Conservation (phyloP, 108 stramenopile genomes). For the Mayamaea pseudoterrestris region DNA sequence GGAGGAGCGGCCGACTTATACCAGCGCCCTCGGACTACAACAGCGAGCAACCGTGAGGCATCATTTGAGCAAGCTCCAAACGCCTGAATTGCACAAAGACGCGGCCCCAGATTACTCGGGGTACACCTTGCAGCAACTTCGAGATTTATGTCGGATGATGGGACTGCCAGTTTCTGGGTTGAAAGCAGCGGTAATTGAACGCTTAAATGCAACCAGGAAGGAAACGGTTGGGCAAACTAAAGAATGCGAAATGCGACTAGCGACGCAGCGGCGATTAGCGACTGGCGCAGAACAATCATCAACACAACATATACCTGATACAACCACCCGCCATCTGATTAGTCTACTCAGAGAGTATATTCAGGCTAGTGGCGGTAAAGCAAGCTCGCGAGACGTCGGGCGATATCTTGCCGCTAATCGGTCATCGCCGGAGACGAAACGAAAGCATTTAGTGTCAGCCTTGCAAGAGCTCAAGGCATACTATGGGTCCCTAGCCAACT, state of each 20-base stretch:
- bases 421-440: background rate
- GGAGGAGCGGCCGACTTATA: no score
- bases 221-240: no score
- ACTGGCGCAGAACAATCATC: background rate
- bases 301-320: constrained; percentile 1
- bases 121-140: constrained; percentile 44
- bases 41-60: constrained; percentile 6
- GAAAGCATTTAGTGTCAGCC: constrained; percentile 5
- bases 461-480: constrained; percentile 22
- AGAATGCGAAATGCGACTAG: constrained; percentile 4
- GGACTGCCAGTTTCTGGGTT: constrained; percentile 52
- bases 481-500: constrained; percentile 11
- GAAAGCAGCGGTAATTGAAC: constrained; percentile 45
- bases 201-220: no score
- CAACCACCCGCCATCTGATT: constrained; percentile 4
- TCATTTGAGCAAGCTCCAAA: constrained; percentile 6
- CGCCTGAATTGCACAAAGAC: no score
- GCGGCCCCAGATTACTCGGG: constrained; percentile 25
- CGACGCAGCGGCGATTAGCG: background rate
- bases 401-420: constrained; percentile 39
- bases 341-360: constrained; percentile 53
- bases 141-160: constrained; percentile 52
- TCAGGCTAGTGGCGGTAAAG: constrained; percentile 50
- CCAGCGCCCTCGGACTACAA: no score
- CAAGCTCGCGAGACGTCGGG: constrained; percentile 60